Base-by-base conservation (phyloP, 1,284 basidiomycete genomes). In the Naganishia liquefaciens region DNA sequence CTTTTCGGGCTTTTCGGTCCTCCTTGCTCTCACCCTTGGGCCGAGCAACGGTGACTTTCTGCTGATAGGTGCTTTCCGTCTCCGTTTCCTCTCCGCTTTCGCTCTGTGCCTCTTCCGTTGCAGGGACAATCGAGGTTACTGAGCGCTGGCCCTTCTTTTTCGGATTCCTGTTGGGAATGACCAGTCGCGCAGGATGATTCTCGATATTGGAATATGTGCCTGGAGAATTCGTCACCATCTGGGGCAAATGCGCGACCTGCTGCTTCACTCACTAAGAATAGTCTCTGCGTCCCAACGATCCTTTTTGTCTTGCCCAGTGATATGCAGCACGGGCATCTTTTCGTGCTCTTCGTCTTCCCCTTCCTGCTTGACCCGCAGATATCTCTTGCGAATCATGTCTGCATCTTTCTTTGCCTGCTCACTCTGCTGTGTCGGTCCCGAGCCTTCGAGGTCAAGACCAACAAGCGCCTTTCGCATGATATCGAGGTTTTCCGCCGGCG, bases 211-310 rank as follows among this genome's bases (percentile, higher is more conserved):
- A 90, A 75, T 93, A 93, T 1, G 93, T 96, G n/a, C 88, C 93
- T 95, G 73, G 19, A 50, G 68, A 6, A 21, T 21, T 19, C 27
- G 23, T 54, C 27, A 44, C 33, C 25, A 28, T 1, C 30, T 49
- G 15, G 13, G 15, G 11, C 11, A 6, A 4, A 27, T 6, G 7
- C 7, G 7, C 33, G 53, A 27, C 11, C 17, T 44, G 21, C 47
- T 52, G 51, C 19, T 30, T 11, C n/a, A 83, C 89, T 77, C 75
- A 94, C 93, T 87, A 1, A 97, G 81, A 58, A 98, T 89, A 0
- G 91, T 94, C 79, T 97, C 92, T 66, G 91, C 93, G 75, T 98
- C 93, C 93, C 94, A 97, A 67, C 87, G 82, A 67, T 91, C 88
- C 70, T 88, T 86, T 70, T 87, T 86, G 60, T 87, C 85, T 37